These are phyloP conservation scores for Globisporangium megalacanthum DNA, from an alignment of 352 stramenopile genomes.

Conservation along the genomic window DNA sequence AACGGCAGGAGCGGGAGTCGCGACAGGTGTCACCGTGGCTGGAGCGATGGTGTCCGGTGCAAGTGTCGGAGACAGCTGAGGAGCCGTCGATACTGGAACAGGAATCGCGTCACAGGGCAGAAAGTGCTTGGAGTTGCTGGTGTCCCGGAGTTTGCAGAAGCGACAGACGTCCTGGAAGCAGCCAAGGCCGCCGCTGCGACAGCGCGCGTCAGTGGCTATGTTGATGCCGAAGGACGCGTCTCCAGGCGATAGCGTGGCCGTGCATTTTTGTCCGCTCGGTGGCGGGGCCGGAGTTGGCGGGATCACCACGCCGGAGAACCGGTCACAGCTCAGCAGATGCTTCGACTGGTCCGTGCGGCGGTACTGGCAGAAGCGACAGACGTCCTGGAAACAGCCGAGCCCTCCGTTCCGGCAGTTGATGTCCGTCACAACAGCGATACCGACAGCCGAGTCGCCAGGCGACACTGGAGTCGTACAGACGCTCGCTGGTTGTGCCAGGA, in stretches of 20 bases:
- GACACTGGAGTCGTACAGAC: neutral
- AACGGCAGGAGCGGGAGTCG: no score
- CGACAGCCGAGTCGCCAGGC: slow-evolving; percentile 10
- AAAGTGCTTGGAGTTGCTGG: slow-evolving; percentile 11
- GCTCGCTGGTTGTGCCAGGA: neutral
- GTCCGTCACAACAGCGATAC: slow-evolving; percentile 17
- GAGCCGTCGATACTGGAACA: neutral
- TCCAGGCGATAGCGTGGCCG: slow-evolving; percentile 3
- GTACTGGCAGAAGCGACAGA: slow-evolving; percentile 20
- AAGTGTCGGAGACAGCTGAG: neutral
- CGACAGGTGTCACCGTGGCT: neutral
- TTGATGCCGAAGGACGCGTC: slow-evolving; percentile 12
- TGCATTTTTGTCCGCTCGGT: slow-evolving; percentile 2
- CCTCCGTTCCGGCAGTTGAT: slow-evolving; percentile 10
- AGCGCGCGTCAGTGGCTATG: slow-evolving; percentile 11
- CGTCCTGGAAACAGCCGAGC: slow-evolving; percentile 17
- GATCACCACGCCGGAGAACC: neutral
- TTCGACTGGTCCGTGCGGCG: slow-evolving; percentile 10
- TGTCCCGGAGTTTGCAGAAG: slow-evolving; percentile 11
- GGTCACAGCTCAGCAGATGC: slow-evolving; percentile 12
- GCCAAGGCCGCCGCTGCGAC: slow-evolving; percentile 11
- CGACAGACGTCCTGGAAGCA: slow-evolving; percentile 14
- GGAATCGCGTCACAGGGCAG: slow-evolving; percentile 4
- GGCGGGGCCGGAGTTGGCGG: neutral
- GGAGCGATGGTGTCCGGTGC: neutral